Evolutionary conservation across 441 rosid species (phyloP).

Genomic region (Gossypium aridum): DNA sequence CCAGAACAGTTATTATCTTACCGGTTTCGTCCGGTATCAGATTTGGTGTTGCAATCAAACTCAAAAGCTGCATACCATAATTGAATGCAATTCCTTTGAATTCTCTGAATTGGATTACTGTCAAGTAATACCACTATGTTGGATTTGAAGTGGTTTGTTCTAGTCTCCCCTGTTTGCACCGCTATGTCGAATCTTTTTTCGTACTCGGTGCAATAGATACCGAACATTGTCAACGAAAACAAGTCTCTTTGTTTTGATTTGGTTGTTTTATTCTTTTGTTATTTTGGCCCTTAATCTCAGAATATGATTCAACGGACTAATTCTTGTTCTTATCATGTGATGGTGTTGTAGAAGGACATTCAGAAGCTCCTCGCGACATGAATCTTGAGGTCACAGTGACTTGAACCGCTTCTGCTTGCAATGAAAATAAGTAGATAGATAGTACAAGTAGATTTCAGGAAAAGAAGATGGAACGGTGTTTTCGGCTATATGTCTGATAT

Average conservation of each 20-base stretch:
- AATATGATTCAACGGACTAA: not conserved
- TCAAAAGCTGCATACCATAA: not conserved
- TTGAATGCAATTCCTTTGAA: not conserved
- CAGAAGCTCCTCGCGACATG: conserved; percentile 58
- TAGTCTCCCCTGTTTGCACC: not conserved
- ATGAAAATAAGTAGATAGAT: not conserved
- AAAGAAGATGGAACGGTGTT: not conserved
- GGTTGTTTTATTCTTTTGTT: not conserved
- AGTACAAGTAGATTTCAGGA: conserved; percentile 3
- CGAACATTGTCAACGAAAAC: not conserved
- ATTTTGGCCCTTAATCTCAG: not conserved
- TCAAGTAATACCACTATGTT: not conserved
- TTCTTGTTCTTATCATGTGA: not conserved
- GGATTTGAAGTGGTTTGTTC: not conserved
- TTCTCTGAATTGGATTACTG: not conserved
- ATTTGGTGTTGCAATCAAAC: not conserved
- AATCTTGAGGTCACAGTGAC: not conserved
- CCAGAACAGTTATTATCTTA: not conserved
- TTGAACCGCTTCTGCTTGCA: not conserved
- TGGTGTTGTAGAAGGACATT: conserved; percentile 59
- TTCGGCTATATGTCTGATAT: not conserved
- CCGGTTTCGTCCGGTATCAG: not conserved
- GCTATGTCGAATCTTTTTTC: not conserved
- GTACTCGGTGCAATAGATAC: not conserved
- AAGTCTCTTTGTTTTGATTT: not conserved